phyloP scores from a whole-genome alignment of 805 yeast genomes.

The Geotrichum ghanense region DNA sequence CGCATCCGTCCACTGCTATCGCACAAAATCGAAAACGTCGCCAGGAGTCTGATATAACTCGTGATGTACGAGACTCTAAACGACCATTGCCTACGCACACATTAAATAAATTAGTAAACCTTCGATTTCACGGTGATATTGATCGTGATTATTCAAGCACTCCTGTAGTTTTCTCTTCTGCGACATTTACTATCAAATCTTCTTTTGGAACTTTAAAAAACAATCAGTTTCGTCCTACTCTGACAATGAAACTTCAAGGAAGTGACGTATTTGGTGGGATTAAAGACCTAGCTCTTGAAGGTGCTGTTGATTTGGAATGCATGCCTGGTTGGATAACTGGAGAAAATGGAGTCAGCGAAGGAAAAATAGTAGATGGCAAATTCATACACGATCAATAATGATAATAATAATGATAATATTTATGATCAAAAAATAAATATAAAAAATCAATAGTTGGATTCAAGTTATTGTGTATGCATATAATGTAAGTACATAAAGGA shows the following conservation, averaged over 20 bases:
- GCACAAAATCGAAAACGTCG: not conserved
- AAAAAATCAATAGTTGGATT: too few species aligned
- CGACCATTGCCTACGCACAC: not conserved
- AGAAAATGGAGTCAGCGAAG: constrained; percentile 48
- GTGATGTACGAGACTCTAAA: not conserved
- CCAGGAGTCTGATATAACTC: not conserved
- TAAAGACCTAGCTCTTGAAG: constrained; percentile 48
- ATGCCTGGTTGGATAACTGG: constrained; percentile 76
- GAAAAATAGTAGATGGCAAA: constrained; percentile 32
- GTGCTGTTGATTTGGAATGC: constrained; percentile 37
- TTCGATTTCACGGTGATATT: not conserved
- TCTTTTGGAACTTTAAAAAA: not conserved
- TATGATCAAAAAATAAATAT: not conserved
- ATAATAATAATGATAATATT: not conserved
- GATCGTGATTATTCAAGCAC: not conserved
- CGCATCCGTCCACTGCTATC: too few species aligned
- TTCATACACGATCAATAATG: constrained; percentile 2
- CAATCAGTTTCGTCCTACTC: constrained; percentile 8
- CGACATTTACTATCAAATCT: not conserved
- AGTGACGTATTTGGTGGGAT: constrained; percentile 69
- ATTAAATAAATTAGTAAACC: not conserved
- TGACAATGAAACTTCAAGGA: constrained; percentile 39
- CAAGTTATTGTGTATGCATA: too few species aligned
- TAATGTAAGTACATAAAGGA: too few species aligned
- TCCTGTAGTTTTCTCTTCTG: not conserved